phyloP scores from a whole-genome alignment of 176 grass and related monocot genomes.

The Pharus latifolius region DNA sequence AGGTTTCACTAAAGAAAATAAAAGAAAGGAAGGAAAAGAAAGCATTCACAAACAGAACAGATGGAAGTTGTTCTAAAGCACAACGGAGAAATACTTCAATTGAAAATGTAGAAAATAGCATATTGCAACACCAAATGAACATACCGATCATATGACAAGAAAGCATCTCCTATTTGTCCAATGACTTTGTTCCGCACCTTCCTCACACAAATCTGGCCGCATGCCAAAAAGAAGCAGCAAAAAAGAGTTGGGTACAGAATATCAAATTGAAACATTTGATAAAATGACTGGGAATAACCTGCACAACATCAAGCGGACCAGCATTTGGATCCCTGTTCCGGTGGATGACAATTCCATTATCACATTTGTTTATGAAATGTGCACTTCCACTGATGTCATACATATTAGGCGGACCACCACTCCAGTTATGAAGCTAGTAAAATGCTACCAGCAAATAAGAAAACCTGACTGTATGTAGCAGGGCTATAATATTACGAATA shows the following conservation, averaged over 20 bases:
- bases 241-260: neutral
- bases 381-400: slow-evolving; percentile 98
- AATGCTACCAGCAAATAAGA: slow-evolving; percentile 24
- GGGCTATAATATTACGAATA: neutral
- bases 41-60: neutral
- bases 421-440: slow-evolving; percentile 81
- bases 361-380: slow-evolving; percentile 99
- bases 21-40: neutral
- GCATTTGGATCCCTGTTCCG: slow-evolving; percentile 58
- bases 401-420: slow-evolving; percentile 64
- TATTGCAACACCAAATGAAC: neutral
- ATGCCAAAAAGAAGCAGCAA: too few species aligned
- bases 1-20: too few species aligned
- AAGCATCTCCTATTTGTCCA: slow-evolving; percentile 79
- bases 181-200: slow-evolving; percentile 94
- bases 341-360: slow-evolving; percentile 93
- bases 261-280: neutral
- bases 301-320: slow-evolving; percentile 63
- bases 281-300: slow-evolving; percentile 38
- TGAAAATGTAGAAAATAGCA: neutral
- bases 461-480: neutral
- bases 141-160: slow-evolving; percentile 80
- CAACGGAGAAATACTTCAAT: neutral
- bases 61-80: neutral
- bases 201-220: slow-evolving; percentile 90